These are phyloP conservation scores for Aspergillus sclerotioniger DNA, from an alignment of 495 filamentous ascomycete genomes.

Conservation along the genomic window DNA sequence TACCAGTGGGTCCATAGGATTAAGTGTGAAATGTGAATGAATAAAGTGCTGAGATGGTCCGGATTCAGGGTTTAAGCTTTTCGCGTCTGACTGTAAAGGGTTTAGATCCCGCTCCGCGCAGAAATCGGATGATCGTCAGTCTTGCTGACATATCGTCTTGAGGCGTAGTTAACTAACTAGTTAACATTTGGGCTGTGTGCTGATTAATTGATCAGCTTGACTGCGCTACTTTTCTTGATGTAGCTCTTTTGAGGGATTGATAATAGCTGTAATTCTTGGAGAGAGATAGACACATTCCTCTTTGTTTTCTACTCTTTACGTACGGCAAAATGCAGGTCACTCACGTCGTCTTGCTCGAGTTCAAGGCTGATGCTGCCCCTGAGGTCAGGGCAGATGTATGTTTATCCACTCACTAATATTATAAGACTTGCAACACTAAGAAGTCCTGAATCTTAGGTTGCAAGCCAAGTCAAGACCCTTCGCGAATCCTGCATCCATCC, in stretches of 20 bases:
- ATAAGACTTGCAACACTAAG: background rate
- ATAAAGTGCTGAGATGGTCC: background rate
- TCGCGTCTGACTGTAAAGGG: background rate
- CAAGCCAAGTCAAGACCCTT: conserved; percentile 37
- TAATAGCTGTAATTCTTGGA: background rate
- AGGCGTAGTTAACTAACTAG: too few relatives aligned
- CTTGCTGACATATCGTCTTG: background rate
- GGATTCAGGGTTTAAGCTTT: background rate
- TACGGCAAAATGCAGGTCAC: background rate
- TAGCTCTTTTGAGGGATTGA: background rate
- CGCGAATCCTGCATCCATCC: conserved; percentile 37
- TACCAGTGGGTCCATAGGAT: too few relatives aligned
- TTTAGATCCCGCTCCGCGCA: background rate
- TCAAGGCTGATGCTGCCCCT: background rate
- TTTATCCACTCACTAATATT: background rate
- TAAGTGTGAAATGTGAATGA: background rate
- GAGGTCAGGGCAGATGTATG: background rate
- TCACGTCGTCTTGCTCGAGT: conserved; percentile 2
- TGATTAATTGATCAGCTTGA: background rate
- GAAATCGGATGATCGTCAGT: background rate
- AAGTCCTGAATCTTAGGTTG: conserved; percentile 25
- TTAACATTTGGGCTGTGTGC: background rate
- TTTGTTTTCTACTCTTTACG: background rate
- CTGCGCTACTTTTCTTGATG: background rate
- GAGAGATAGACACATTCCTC: background rate